Percentiles rank a stretch among this genome's conserved stretches.
These are phyloP conservation scores for Chloris gayana DNA, from an alignment of 176 grass and related monocot species.

Conservation along the genomic window DNA sequence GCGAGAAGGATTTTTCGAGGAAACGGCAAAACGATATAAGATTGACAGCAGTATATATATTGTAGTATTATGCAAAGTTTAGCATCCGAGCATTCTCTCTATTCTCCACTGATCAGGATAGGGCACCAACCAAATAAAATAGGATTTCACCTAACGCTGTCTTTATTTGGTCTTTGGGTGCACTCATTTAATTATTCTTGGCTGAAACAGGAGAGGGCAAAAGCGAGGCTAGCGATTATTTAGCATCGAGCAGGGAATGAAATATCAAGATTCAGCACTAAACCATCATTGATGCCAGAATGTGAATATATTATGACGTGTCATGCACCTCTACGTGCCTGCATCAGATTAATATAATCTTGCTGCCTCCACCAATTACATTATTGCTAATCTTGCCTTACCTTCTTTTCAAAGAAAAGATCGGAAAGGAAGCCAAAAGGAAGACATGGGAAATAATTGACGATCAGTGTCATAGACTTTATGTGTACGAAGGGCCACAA, in stretches of 20 bases:
- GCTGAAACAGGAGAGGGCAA: neutral
- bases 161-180: constrained; percentile 5
- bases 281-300: neutral
- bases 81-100: too few species aligned
- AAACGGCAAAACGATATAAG: neutral
- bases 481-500: neutral
- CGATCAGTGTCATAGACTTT: neutral
- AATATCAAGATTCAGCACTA: neutral
- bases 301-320: neutral
- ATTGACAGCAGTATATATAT: neutral
- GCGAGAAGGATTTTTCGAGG: neutral
- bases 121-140: too few species aligned
- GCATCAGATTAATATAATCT: constrained; percentile 1
- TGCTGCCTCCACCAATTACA: constrained; percentile 7
- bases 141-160: constrained; percentile 40
- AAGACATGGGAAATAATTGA: constrained; percentile 2
- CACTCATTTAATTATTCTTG: constrained; percentile 15
- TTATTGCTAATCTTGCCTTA: constrained; percentile 17
- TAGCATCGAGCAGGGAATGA: neutral
- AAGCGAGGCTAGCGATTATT: neutral
- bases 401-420: constrained; percentile 7
- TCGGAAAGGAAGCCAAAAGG: constrained; percentile 5
- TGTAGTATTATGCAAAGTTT: neutral
- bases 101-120: too few species aligned
- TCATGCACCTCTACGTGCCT: neutral